Evolutionary conservation across 2,329 filamentous ascomycete species (phyloP).

Genomic region (Colletotrichum limetticola): DNA sequence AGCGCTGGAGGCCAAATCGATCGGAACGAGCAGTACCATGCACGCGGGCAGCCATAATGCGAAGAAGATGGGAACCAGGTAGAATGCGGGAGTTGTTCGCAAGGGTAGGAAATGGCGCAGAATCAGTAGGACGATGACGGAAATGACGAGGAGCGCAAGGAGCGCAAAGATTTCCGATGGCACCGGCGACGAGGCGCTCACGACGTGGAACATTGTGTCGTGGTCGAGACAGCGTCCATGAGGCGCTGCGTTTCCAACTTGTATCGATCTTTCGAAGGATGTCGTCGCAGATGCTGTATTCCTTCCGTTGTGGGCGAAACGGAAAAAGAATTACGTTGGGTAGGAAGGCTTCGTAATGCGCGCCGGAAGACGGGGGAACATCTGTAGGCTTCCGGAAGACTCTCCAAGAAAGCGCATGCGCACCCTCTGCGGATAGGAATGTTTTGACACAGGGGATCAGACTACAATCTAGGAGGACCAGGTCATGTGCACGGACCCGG

Average conservation of each 20-base stretch:
- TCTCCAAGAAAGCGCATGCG: neutral
- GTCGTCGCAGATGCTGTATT: neutral
- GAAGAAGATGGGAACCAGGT: constrained; percentile 92
- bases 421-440: neutral
- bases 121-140: constrained; percentile 81
- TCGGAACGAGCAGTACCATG: constrained; percentile 91
- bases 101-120: constrained; percentile 91
- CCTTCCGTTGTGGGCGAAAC: neutral
- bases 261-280: neutral
- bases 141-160: constrained; percentile 78
- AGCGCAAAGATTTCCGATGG: constrained; percentile 84
- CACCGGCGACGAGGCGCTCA: constrained; percentile 70
- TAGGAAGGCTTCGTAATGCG: neutral
- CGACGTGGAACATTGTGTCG: constrained; percentile 61
- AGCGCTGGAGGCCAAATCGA: constrained; percentile 91
- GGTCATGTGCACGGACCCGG: constrained; percentile 33
- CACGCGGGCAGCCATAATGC: constrained; percentile 93
- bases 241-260: constrained; percentile 12
- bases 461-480: constrained; percentile 9
- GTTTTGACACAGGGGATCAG: constrained; percentile 13
- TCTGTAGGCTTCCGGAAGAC: constrained; percentile 1
- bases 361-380: neutral
- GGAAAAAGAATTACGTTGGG: neutral
- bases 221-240: constrained; percentile 28
- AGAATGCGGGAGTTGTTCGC: constrained; percentile 88